These are phyloP conservation scores for Malania oleifera DNA, from an alignment of 164 flowering plant species.

Conservation along the genomic window DNA sequence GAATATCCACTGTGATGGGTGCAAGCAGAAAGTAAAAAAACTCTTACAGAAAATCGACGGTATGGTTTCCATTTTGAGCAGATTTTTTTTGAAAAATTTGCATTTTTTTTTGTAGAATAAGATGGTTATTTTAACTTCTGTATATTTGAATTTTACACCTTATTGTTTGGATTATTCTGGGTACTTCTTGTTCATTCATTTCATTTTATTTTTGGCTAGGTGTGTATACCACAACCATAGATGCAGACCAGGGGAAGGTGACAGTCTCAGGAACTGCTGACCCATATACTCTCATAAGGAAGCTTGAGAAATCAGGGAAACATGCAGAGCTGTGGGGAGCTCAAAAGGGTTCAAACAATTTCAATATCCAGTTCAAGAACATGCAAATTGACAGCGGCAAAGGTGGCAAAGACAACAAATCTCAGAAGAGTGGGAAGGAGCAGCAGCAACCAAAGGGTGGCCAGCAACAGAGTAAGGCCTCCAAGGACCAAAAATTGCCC, in stretches of 20 bases:
- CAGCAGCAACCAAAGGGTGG: conserved; percentile 30
- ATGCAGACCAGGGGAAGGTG: conserved; percentile 62
- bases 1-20: conserved; percentile 59
- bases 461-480: conserved; percentile 22
- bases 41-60: conserved; percentile 53
- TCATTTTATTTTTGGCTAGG: conserved; percentile 25
- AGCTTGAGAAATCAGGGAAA: conserved; percentile 57
- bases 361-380: conserved; percentile 38
- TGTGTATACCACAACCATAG: conserved; percentile 35
- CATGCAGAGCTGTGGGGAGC: conserved; percentile 60
- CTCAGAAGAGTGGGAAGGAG: conserved; percentile 25
- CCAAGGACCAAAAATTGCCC: conserved; percentile 14
- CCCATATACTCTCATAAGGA: conserved; percentile 46
- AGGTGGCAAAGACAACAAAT: conserved; percentile 23
- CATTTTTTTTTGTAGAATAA: background rate
- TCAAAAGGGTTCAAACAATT: conserved; percentile 21
- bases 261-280: conserved; percentile 55
- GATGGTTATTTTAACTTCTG: background rate
- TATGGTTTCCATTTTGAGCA: conserved; percentile 8
- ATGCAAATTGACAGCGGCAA: conserved; percentile 31
- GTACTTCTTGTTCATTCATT: background rate
- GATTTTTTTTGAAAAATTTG: background rate
- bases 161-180: background rate
- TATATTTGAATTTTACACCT: background rate
- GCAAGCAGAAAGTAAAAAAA: conserved; percentile 48